Conservation (phyloP, 225 moss, liverwort and hornwort species). For the Physcomitrellopsis africana region DNA sequence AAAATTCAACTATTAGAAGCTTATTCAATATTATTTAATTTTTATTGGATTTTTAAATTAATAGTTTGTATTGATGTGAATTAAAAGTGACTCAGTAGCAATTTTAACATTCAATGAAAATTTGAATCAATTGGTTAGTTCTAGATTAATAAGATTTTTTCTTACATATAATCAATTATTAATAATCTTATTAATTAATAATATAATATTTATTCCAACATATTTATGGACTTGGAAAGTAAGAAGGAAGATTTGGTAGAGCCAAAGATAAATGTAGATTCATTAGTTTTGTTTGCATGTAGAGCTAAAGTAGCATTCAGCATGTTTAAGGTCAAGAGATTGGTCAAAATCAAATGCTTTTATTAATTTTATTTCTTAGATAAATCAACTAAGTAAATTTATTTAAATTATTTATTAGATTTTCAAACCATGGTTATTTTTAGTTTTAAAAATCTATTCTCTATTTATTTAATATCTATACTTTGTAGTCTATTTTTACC, state of each 20-base stretch:
- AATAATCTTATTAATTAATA: no score
- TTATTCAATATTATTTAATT: conserved; percentile 2
- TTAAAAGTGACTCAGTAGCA: conserved; percentile 1
- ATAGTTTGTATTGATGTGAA: not conserved
- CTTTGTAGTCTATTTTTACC: no score
- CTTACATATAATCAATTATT: not conserved
- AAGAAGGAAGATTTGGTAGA: conserved; percentile 49
- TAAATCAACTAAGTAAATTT: conserved; percentile 39
- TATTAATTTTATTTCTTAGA: conserved; percentile 35
- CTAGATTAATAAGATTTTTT: conserved; percentile 1
- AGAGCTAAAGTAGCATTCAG: conserved; percentile 35
- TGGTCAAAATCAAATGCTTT: conserved; percentile 31
- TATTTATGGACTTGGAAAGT: conserved; percentile 36
- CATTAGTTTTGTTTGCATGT: conserved; percentile 39
- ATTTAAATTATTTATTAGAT: conserved; percentile 25
- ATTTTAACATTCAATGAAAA: not conserved
- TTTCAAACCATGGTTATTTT: conserved; percentile 16
- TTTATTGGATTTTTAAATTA: not conserved
- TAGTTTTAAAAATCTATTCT: no score
- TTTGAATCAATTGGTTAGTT: conserved; percentile 3
- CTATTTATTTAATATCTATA: no score
- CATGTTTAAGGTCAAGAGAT: conserved; percentile 32
- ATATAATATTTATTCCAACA: not conserved
- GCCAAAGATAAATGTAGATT: conserved; percentile 38
- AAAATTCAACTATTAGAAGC: not conserved